Base-by-base conservation (phyloP, 805 yeast genomes). In the Starmerella davenportii region DNA sequence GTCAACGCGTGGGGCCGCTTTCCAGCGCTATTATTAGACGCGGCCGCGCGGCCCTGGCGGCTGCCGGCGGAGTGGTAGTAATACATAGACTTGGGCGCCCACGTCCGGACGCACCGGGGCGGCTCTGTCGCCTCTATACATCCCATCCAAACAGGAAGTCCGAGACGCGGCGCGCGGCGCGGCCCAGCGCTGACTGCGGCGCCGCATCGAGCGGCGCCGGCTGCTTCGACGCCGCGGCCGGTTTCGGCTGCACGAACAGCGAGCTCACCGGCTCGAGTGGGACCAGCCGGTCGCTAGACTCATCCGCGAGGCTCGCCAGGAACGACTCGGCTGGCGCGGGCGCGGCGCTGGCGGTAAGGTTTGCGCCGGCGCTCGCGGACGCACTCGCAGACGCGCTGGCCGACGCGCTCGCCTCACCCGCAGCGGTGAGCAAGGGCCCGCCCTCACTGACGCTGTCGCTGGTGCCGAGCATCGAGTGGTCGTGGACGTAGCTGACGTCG, bases 141-240 rank as follows among this genome's bases (percentile, higher is more conserved):
- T 69, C 72, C 72, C 73, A 70, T 2, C 74, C 74, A 50, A 70
- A 70, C 28, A 70, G 51, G 56, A 70, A 55, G 48, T 69, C 69
- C 43, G 63, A 65, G 3, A 69, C 61, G 27, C 47, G 40, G 36
- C 47, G 45, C 7, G 54, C 41, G 4, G 55, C 44, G 54, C 59
- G 23, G 17, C 36, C 39, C n/a, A 38, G 23, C 13, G 28, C 17
- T 16, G 34, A 15, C 30, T 36, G 15, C 17, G 42, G 40, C 19
- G 5, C 15, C 19, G 8, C 8, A 8, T 7, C 19, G 8, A 29
- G 9, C 16, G 32, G 32, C 32, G 5, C 19, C 19, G 5, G 8
- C 32, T n/a, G 8, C 28, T 25, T 25, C n/a, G n/a, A n/a, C 9
- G 25, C 25, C 11, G 21, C 28, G 17, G 35, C 30, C 16, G 27